A percentile compares a stretch with the other conserved stretches of the same genome.
Evolutionary conservation across 1,284 basidiomycete genomes (phyloP).

Genomic region (Ceratobasidium sp.): DNA sequence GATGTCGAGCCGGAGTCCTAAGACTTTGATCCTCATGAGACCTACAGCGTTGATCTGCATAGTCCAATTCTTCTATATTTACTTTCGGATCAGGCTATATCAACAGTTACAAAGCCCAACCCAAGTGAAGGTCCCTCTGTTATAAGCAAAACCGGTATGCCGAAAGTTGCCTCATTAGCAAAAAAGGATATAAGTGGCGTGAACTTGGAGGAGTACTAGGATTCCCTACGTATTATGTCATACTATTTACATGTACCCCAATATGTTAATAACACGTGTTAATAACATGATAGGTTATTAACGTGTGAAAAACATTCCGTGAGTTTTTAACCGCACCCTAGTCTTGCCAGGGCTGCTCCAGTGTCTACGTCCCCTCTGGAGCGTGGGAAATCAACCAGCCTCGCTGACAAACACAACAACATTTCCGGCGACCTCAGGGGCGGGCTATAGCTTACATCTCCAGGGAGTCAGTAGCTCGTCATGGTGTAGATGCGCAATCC

Average conservation of each 20-base stretch:
- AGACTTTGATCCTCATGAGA: not conserved
- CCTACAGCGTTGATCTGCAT: not conserved
- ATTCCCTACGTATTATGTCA: not conserved
- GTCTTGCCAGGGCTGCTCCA: too few relatives aligned
- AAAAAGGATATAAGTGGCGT: slow-evolving; percentile 28
- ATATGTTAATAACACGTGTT: slow-evolving; percentile 27
- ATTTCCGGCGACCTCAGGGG: too few relatives aligned
- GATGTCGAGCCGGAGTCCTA: not conserved
- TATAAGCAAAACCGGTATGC: not conserved
- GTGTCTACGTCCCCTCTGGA: too few relatives aligned
- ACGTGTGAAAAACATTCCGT: slow-evolving; percentile 12
- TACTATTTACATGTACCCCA: not conserved
- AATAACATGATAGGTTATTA: slow-evolving; percentile 11
- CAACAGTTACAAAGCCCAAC: not conserved
- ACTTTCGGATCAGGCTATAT: not conserved
- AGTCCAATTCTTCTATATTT: slow-evolving; percentile 1
- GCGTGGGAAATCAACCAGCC: too few relatives aligned
- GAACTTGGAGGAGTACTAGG: slow-evolving; percentile 11
- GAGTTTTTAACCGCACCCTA: slow-evolving; percentile 11
- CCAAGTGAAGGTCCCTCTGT: not conserved
- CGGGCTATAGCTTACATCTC: too few relatives aligned
- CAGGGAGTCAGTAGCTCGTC: too few relatives aligned
- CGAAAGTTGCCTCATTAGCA: not conserved
- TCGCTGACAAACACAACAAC: too few relatives aligned
- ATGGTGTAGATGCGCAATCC: too few relatives aligned